Conservation (phyloP, 768 basidiomycete genomes). For the Chalciporus piperatus region DNA sequence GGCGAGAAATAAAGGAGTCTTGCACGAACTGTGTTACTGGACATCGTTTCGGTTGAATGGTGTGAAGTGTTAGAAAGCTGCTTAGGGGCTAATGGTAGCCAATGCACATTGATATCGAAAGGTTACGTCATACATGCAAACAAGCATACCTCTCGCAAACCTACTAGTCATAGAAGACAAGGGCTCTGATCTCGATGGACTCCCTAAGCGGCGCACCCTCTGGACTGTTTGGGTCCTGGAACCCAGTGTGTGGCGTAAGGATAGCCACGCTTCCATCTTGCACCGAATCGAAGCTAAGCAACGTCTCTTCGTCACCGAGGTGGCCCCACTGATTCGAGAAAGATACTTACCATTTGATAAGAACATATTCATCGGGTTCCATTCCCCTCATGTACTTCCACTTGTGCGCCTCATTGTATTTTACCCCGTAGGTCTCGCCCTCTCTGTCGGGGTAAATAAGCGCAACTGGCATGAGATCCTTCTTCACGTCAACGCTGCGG, state of each 20-base stretch:
- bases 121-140: too few relatives aligned
- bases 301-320: background rate
- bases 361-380: conserved; percentile 42
- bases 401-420: conserved; percentile 36
- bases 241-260: conserved; percentile 34
- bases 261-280: conserved; percentile 34
- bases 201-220: conserved; percentile 29
- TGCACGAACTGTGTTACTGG: background rate
- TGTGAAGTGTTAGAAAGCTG: too few relatives aligned
- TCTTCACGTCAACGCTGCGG: conserved; percentile 36
- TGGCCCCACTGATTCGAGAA: background rate
- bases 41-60: background rate
- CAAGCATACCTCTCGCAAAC: too few relatives aligned
- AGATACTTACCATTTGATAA: conserved; percentile 45
- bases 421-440: conserved; percentile 42
- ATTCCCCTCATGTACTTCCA: conserved; percentile 48
- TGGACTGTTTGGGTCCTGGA: conserved; percentile 34
- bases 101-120: too few relatives aligned
- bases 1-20: conserved; percentile 17
- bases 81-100: too few relatives aligned
- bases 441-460: conserved; percentile 42
- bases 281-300: conserved; percentile 32
- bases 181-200: conserved; percentile 35
- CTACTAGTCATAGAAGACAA: conserved; percentile 34
- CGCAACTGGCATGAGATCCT: conserved; percentile 38